Percentiles rank a stretch among this genome's conserved stretches.
Evolutionary conservation across 2,329 filamentous ascomycete genomes (phyloP).

Genomic region (Fusarium sp.): DNA sequence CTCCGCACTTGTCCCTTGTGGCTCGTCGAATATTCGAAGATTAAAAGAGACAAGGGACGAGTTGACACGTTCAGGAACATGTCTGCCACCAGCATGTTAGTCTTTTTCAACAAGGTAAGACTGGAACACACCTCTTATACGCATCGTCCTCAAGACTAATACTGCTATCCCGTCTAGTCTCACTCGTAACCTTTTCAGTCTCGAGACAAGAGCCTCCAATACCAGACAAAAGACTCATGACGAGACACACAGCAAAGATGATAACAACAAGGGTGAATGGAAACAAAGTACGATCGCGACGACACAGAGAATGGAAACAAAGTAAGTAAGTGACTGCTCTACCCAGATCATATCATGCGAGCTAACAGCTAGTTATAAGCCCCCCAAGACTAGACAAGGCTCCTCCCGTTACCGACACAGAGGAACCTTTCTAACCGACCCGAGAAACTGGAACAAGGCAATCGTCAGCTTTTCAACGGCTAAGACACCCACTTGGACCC

Average conservation of each 20-base stretch:
- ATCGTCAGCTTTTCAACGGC: constrained; percentile 1
- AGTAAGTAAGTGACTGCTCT: background rate
- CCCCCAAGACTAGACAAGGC: constrained; percentile 8
- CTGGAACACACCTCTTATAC: constrained; percentile 9
- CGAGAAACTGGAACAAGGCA: constrained; percentile 24
- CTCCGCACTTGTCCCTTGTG: background rate
- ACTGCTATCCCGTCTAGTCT: constrained; percentile 34
- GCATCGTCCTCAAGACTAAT: constrained; percentile 38
- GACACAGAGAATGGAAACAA: too few species aligned
- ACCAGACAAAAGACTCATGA: constrained; percentile 36
- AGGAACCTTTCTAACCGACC: constrained; percentile 21
- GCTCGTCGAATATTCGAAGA: background rate
- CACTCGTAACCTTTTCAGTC: background rate
- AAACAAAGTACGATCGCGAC: background rate
- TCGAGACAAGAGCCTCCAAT: constrained; percentile 35
- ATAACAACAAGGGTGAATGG: background rate
- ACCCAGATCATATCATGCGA: background rate
- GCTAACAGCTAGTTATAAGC: constrained; percentile 24
- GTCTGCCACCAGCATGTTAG: constrained; percentile 20
- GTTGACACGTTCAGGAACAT: background rate
- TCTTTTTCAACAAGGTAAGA: background rate
- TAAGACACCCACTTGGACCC: constrained; percentile 6
- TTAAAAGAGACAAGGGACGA: constrained; percentile 4
- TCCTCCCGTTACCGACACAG: constrained; percentile 31
- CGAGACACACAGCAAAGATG: background rate